phyloP scores from a whole-genome alignment of 352 stramenopile genomes.

The Pseudoperonospora humuli region DNA sequence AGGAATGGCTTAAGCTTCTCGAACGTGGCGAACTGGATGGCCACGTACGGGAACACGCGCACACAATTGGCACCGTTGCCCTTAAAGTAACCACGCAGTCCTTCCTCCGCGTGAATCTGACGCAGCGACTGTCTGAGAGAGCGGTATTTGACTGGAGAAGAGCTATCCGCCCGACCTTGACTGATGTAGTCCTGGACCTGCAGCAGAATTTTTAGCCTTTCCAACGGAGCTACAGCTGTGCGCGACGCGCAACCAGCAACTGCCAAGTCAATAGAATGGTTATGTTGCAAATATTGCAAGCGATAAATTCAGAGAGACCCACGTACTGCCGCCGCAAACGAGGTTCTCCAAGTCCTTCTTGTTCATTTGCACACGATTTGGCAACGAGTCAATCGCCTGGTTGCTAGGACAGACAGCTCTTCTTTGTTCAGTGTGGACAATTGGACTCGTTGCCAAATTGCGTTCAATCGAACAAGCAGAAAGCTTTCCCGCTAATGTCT shows the following conservation, averaged over 20 bases:
- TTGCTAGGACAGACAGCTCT: no score
- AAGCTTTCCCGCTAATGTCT: no score
- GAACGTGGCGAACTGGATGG: conserved; percentile 71
- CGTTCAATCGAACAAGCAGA: no score
- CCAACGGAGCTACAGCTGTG: conserved; percentile 58
- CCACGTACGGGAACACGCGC: conserved; percentile 70
- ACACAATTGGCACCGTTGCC: conserved; percentile 78
- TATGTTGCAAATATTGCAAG: neutral
- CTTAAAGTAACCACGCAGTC: conserved; percentile 56
- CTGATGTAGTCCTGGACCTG: conserved; percentile 71
- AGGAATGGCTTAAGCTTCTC: conserved; percentile 50
- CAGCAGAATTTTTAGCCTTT: conserved; percentile 75
- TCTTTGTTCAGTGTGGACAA: no score
- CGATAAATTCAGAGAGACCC: neutral
- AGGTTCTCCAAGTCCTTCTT: conserved; percentile 50
- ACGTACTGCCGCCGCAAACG: conserved; percentile 66
- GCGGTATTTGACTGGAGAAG: conserved; percentile 36
- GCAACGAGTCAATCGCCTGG: no score
- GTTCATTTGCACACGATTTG: conserved; percentile 21
- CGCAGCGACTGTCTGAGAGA: conserved; percentile 46
- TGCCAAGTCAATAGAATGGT: conserved; percentile 4
- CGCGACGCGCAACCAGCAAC: conserved; percentile 64
- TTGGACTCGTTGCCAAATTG: no score
- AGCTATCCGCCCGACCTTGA: conserved; percentile 1
- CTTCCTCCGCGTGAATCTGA: conserved; percentile 59